A percentile compares a stretch with the other conserved stretches of the same genome.
Conservation (phyloP, 2,329 filamentous ascomycete genomes). For the Ascochyta viciae-villosae region DNA sequence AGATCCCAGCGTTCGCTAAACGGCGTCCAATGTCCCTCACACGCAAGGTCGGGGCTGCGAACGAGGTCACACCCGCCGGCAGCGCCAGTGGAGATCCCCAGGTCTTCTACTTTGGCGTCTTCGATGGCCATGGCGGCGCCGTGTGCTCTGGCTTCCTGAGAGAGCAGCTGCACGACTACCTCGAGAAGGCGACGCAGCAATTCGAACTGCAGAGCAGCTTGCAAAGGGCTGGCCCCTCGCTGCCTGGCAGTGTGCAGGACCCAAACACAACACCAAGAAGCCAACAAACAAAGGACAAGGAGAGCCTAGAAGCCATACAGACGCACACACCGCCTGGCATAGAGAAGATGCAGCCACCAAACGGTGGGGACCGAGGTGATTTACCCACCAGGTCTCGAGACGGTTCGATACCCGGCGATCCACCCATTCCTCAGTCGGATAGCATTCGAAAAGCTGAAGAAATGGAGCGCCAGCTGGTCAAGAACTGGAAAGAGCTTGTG, state of each 20-base stretch:
- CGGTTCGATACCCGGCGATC: constrained; percentile 32
- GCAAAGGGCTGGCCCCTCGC: constrained; percentile 37
- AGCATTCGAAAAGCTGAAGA: constrained; percentile 68
- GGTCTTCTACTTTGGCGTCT: constrained; percentile 96
- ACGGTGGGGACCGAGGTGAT: constrained; percentile 27
- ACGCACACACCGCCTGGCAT: constrained; percentile 56
- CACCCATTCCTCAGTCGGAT: constrained; percentile 45
- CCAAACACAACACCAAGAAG: constrained; percentile 28
- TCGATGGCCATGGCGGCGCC: constrained; percentile 91
- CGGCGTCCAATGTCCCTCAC: constrained; percentile 73
- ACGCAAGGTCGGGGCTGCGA: constrained; percentile 42
- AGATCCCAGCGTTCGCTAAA: constrained; percentile 91
- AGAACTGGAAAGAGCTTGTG: constrained; percentile 81
- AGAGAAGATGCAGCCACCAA: constrained; percentile 49
- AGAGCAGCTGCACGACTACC: constrained; percentile 84
- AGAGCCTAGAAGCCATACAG: constrained; percentile 54
- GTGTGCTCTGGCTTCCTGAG: constrained; percentile 88
- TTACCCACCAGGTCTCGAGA: constrained; percentile 35
- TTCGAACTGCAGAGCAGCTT: constrained; percentile 84
- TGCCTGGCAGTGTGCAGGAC: constrained; percentile 37
- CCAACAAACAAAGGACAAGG: constrained; percentile 42
- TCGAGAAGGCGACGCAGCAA: constrained; percentile 78
- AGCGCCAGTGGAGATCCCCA: constrained; percentile 88
- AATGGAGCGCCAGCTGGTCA: constrained; percentile 74
- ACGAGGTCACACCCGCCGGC: constrained; percentile 73